These are phyloP conservation scores for Obelidium mucronatum DNA, from an alignment of 192 early-diverging fungal species.

Conservation along the genomic window DNA sequence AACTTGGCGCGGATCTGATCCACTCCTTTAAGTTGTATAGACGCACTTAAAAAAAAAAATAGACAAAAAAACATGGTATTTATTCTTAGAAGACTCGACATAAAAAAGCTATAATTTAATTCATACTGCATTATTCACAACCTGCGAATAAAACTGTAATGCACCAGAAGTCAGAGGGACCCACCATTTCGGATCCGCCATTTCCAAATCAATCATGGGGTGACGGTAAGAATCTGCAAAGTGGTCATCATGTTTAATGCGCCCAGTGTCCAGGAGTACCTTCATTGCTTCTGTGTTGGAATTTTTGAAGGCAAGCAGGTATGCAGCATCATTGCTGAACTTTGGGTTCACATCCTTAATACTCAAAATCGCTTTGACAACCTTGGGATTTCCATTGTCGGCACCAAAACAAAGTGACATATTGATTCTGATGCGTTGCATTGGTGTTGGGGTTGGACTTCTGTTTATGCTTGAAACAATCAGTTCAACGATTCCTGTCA, in stretches of 20 bases:
- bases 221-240: neutral
- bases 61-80: neutral
- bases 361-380: neutral
- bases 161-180: constrained; percentile 8
- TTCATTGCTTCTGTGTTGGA: neutral
- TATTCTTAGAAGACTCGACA: neutral
- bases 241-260: neutral
- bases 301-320: neutral
- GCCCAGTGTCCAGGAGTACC: neutral
- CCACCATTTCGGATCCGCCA: constrained; percentile 17
- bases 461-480: neutral
- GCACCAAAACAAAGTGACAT: constrained; percentile 26
- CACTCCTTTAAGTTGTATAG: constrained; percentile 29
- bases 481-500: neutral
- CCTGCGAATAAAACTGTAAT: neutral
- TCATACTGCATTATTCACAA: neutral
- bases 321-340: constrained; percentile 25
- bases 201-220: constrained; percentile 17
- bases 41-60: neutral
- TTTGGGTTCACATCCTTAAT: neutral
- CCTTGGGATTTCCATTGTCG: neutral
- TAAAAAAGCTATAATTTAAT: neutral
- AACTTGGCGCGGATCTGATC: constrained; percentile 51
- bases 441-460: neutral
- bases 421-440: neutral